Base-by-base conservation (phyloP, 2,329 filamentous ascomycete species). In the Thermoascus crustaceus region DNA sequence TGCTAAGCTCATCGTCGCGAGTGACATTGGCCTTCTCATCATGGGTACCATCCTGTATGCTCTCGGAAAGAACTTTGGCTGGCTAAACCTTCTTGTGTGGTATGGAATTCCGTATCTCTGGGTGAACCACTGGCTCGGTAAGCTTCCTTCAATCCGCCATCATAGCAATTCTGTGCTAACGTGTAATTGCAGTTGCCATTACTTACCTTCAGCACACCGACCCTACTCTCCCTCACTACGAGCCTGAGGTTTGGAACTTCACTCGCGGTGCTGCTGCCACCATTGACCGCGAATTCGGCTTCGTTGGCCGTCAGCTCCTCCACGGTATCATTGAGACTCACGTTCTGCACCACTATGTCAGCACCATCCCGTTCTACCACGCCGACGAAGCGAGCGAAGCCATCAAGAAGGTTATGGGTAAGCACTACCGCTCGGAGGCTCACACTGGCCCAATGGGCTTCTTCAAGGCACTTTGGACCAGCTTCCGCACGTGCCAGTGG, bases 121-220 rank as follows among this genome's bases (percentile, higher is more conserved):
- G 89, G 88, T 95, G 38, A 94, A 96, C 76, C 87, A 95, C 77
- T 96, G 89, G 89, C 82, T 96, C 38, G 85, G 85, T 91, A 79
- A 74, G 84, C 75, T 34, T 37, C n/a, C n/a, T n/a, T n/a, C n/a
- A n/a, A n/a, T n/a, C n/a, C n/a, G n/a, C n/a, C n/a, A n/a, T n/a
- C n/a, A n/a, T n/a, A n/a, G n/a, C n/a, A n/a, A n/a, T n/a, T n/a
- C n/a, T n/a, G n/a, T n/a, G n/a, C n/a, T n/a, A n/a, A n/a, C n/a
- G 46, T 41, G 29, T 22, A 25, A 36, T 41, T n/a, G n/a, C 50
- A 89, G 88, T 96, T 49, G 88, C 88, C 61, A 96, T 96, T 64
- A 96, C 89, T 50, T 96, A 80, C 75, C 79, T 96, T 44, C 89
- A 96, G 68, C 89, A 96, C 76, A 95, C 89, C 57, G 88, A 96